These are phyloP conservation scores for Arbutus unedo DNA, from an alignment of 148 eudicot species.

Conservation along the genomic window DNA sequence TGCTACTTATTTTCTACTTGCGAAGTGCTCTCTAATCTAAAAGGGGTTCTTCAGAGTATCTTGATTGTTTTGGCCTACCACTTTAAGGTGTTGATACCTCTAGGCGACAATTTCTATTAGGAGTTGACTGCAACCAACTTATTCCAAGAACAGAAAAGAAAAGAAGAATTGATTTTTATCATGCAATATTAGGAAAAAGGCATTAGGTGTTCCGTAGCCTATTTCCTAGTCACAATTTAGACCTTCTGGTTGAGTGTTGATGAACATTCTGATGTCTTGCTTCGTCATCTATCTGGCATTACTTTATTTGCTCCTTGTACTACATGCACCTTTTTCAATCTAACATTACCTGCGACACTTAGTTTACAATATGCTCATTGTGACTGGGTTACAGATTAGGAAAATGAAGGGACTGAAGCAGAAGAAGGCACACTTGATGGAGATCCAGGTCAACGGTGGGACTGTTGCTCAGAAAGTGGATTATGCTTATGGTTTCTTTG, in stretches of 20 bases:
- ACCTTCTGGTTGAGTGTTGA: not conserved
- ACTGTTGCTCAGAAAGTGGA: slow-evolving; percentile 72
- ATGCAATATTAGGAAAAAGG: not conserved
- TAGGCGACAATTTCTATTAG: not conserved
- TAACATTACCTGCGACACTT: not conserved
- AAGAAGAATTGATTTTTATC: not conserved
- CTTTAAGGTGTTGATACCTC: not conserved
- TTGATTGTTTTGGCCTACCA: not conserved
- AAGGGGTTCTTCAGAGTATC: not conserved
- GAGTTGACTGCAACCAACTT: slow-evolving; percentile 7
- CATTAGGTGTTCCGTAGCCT: not conserved
- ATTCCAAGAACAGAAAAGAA: not conserved
- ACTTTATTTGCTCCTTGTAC: not conserved
- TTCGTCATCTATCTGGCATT: not conserved
- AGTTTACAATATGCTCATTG: not conserved
- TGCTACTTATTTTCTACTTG: too few species aligned
- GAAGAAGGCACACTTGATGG: slow-evolving; percentile 85
- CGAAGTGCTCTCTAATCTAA: not conserved
- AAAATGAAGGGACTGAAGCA: slow-evolving; percentile 89
- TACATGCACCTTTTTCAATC: not conserved
- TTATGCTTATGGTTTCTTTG: slow-evolving; percentile 68
- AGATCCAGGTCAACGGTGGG: slow-evolving; percentile 89
- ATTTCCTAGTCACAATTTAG: not conserved
- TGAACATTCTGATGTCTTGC: not conserved
- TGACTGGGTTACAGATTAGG: slow-evolving; percentile 39